Conservation (phyloP, 495 filamentous ascomycete genomes). For the Entonaema liquescens region DNA sequence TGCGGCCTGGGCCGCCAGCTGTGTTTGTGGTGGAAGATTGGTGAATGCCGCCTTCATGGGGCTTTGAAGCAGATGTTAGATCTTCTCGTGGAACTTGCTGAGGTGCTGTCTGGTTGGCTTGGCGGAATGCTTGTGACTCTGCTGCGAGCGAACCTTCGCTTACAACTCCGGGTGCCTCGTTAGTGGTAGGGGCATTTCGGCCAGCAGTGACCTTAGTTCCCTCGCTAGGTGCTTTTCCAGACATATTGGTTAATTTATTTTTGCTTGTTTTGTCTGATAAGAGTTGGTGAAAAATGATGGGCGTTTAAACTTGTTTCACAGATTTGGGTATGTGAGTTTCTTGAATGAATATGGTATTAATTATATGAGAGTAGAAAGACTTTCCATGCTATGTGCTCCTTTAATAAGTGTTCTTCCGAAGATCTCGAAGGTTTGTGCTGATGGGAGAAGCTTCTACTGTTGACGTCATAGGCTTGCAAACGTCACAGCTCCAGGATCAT, state of each 20-base stretch:
- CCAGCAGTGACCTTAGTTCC: constrained; percentile 45
- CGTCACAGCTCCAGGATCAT: constrained; percentile 36
- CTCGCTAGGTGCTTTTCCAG: constrained; percentile 39
- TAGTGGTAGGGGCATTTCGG: constrained; percentile 41
- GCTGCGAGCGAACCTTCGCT: constrained; percentile 50
- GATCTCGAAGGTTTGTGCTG: neutral
- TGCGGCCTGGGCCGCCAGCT: neutral
- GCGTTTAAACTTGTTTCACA: neutral
- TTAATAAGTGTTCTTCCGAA: constrained; percentile 1
- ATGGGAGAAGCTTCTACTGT: constrained; percentile 13
- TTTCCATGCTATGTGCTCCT: neutral
- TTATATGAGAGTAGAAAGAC: neutral
- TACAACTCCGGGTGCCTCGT: constrained; percentile 48
- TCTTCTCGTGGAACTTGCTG: constrained; percentile 21
- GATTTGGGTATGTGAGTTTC: neutral
- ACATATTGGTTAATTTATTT: constrained; percentile 26
- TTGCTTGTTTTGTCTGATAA: constrained; percentile 7
- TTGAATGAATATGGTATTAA: neutral
- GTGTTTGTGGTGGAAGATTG: neutral
- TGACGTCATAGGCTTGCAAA: constrained; percentile 42
- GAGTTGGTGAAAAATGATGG: constrained; percentile 24
- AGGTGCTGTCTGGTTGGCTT: constrained; percentile 24
- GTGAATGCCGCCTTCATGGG: constrained; percentile 23
- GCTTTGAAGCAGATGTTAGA: constrained; percentile 8
- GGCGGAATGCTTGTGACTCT: constrained; percentile 45